Base-by-base conservation (phyloP, 129 eudicot genomes). In the Kitagawia praeruptora region DNA sequence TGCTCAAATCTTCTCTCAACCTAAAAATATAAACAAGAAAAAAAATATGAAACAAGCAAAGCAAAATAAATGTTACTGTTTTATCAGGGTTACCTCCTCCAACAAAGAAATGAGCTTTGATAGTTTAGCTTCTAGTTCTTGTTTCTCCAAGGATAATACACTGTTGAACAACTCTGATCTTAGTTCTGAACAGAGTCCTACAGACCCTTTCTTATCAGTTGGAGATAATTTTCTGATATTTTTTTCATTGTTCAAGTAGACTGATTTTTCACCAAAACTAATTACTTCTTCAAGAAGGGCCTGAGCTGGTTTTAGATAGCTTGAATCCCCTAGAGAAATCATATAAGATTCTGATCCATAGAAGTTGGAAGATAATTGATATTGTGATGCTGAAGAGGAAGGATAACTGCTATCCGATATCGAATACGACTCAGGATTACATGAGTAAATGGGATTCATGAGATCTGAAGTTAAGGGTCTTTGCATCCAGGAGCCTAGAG, bases 1-100 rank as follows among this genome's bases (percentile, higher is more conserved):
- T 88, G 87, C 27, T 92, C 96, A 80, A 92, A 94, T 82, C 96
- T 92, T 56, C 88, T 87, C 83, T 94, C 98, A 28, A 92, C 96
- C 98, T 94, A 80, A 71, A 83, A 70, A 5, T 39, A 56, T n/a
- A 8, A 74, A 23, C 44, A 53, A 31, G 10, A 23, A 31, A 13
- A 13, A 41, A 16, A 69, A 15, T 8, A 14, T 46, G 31, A 75
- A 27, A 44, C 64, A 44, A 78, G n/a, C 19, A 19, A 77, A 40
- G 6, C n/a, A 3, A 53, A 10, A 49, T 42, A 45, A 45, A 10
- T 46, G 2, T 11, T 40, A 42, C 70, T 75, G 18, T 74, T 37
- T 79, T n/a, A 56, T 74, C 73, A 3, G 48, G 74, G 74, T 3
- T 56, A 92, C 98, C 93, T 94, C 96, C 84, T 94, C 97, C 47